These are phyloP conservation scores for Pseudogymnoascus sp. DNA, from an alignment of 2,329 filamentous ascomycete genomes.

Conservation along the genomic window DNA sequence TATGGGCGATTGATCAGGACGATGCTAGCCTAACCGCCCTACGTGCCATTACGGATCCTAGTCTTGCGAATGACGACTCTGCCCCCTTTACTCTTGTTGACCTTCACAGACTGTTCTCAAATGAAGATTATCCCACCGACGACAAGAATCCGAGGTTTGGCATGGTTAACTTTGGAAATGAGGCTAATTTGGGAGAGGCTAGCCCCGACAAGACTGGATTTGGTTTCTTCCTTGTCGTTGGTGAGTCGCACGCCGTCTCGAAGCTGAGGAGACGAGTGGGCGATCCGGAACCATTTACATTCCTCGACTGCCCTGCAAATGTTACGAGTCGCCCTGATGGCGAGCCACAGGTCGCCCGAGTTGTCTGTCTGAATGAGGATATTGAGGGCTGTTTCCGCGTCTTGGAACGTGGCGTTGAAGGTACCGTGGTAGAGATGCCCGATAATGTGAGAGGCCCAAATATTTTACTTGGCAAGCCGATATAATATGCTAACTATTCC, in stretches of 20 bases:
- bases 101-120: neutral
- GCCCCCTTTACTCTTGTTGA: neutral
- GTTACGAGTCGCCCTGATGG: neutral
- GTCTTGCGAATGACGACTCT: neutral
- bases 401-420: neutral
- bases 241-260: neutral
- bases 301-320: neutral
- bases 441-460: neutral
- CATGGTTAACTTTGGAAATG: neutral
- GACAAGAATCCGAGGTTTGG: neutral
- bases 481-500: neutral
- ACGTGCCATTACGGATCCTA: neutral
- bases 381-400: neutral
- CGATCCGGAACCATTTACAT: neutral
- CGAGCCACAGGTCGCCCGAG: neutral
- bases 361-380: neutral
- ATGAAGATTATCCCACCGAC: neutral
- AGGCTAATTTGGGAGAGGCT: neutral
- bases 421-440: neutral
- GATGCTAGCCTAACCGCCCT: neutral
- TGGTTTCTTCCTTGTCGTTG: neutral
- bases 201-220: neutral
- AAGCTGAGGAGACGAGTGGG: neutral
- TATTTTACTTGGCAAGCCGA: neutral
- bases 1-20: slow-evolving; percentile 20